Base-by-base conservation (phyloP, 2,329 filamentous ascomycete genomes). In the Ophiostoma tasmaniense region DNA sequence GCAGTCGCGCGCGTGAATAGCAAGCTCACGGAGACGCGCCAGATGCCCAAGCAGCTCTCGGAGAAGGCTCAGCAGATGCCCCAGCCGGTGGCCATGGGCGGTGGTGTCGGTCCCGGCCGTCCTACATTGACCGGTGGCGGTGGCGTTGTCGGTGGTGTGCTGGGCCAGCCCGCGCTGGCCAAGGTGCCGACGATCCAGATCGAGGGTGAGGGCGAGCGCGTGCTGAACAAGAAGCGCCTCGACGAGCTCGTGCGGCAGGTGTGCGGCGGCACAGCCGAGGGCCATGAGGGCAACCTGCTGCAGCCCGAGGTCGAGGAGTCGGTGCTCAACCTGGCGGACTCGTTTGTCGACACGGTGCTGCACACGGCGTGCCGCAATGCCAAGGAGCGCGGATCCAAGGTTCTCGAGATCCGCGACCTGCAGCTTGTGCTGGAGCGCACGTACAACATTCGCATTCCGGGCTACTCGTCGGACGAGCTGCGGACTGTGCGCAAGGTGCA, bases 261-360 rank as follows among this genome's bases (percentile, higher is more conserved):
- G 70, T 96, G 92, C 45, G 93, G 93, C 68, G 90, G 90, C 11
- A 89, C 87, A 33, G 85, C 87, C 0, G 89, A 91, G 71, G 83
- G 86, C n/a, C 85, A 87, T 65, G 90, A 91, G 72, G 88, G 88
- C 71, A 92, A 94, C 76, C 86, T 89, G 50, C 81, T 98, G 73
- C 92, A 92, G 35, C 92, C 95, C 0, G 95, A 98, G 74, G 94
- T 97, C 66, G 95, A 99, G 85, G 94, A 98, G 92, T 92, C 91
- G 66, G 89, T 98, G 67, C 87, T 98, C 66, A 89, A 88, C 76
- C 87, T 97, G 75, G 93, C 94, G 22, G 95, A 99, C 76, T 91
- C 94, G 71, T 99, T 99, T 75, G 90, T 99, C 70, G 95, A 99
- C 78, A 91, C 90, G 73, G 90, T 99, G 55, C 87, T 97, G 66